A percentile compares a stretch with the other conserved stretches of the same genome.
Evolutionary conservation across 2,329 filamentous ascomycete species (phyloP).

Genomic region (Xylariales sp.): DNA sequence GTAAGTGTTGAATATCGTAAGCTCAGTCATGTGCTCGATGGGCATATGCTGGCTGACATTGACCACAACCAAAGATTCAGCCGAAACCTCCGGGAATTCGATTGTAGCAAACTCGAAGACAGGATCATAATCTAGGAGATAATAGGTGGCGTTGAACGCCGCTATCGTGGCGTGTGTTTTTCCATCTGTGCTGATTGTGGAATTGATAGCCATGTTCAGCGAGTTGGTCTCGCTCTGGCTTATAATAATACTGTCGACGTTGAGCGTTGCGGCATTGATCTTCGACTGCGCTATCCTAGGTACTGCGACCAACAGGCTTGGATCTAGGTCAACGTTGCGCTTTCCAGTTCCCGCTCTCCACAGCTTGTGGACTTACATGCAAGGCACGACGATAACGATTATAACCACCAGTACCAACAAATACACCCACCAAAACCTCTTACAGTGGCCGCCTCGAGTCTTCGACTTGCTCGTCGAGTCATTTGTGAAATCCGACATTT

Average conservation of each 20-base stretch:
- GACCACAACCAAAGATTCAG: constrained; percentile 43
- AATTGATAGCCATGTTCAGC: constrained; percentile 52
- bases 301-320: constrained; percentile 53
- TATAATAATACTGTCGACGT: constrained; percentile 47
- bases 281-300: constrained; percentile 53
- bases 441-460: constrained; percentile 42
- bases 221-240: constrained; percentile 38
- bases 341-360: too few species aligned
- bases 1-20: constrained; percentile 51
- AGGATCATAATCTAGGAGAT: constrained; percentile 43
- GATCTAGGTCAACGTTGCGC: too few species aligned
- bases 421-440: constrained; percentile 58
- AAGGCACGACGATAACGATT: constrained; percentile 49
- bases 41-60: constrained; percentile 45
- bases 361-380: constrained; percentile 47
- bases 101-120: constrained; percentile 47
- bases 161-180: constrained; percentile 47
- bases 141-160: constrained; percentile 49
- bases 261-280: constrained; percentile 48
- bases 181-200: constrained; percentile 47
- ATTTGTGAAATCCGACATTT: constrained; percentile 13
- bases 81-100: constrained; percentile 47
- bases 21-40: constrained; percentile 42
- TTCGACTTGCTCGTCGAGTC: constrained; percentile 29
- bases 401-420: constrained; percentile 46